phyloP scores from a whole-genome alignment of 1,139 yeast genomes.

The Scheffersomyces illinoinensis region DNA sequence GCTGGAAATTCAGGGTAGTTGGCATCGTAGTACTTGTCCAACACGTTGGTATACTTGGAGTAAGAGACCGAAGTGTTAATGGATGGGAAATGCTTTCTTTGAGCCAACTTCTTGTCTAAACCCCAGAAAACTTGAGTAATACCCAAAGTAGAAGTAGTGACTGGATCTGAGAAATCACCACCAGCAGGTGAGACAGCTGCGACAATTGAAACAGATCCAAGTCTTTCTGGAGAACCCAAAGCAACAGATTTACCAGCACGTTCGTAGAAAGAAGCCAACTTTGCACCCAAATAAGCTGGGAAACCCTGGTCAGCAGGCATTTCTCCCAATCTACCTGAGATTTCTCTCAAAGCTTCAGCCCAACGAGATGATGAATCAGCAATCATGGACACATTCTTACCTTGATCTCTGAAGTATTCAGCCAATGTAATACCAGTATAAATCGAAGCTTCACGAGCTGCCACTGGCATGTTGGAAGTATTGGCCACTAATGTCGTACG shows the following conservation, averaged over 20 bases:
- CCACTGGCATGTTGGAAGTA: conserved; percentile 99
- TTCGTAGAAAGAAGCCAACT: conserved; percentile 97
- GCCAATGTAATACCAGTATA: conserved; percentile 98
- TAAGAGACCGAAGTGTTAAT: conserved; percentile 94
- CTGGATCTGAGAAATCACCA: conserved; percentile 99
- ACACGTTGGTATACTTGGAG: conserved; percentile 89
- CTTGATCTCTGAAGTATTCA: conserved; percentile 99
- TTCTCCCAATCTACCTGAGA: conserved; percentile 99
- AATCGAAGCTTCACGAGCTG: conserved; percentile 99
- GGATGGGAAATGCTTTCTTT: conserved; percentile 99
- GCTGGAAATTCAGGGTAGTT: conserved; percentile 90
- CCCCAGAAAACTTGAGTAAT: conserved; percentile 99
- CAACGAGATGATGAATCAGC: conserved; percentile 99
- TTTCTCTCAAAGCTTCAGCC: conserved; percentile 99
- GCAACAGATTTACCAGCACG: conserved; percentile 98
- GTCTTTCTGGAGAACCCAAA: conserved; percentile 93
- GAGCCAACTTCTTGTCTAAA: conserved; percentile 96
- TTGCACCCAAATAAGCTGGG: conserved; percentile 99
- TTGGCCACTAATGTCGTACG: conserved; percentile 98
- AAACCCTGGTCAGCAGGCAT: conserved; percentile 99
- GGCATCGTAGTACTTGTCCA: conserved; percentile 80
- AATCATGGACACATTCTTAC: conserved; percentile 98
- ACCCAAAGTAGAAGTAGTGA: conserved; percentile 96
- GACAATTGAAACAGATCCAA: conserved; percentile 96
- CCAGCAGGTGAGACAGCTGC: conserved; percentile 99